Base-by-base conservation (phyloP, 305 asterid genomes). In the Fraxinus nigra region DNA sequence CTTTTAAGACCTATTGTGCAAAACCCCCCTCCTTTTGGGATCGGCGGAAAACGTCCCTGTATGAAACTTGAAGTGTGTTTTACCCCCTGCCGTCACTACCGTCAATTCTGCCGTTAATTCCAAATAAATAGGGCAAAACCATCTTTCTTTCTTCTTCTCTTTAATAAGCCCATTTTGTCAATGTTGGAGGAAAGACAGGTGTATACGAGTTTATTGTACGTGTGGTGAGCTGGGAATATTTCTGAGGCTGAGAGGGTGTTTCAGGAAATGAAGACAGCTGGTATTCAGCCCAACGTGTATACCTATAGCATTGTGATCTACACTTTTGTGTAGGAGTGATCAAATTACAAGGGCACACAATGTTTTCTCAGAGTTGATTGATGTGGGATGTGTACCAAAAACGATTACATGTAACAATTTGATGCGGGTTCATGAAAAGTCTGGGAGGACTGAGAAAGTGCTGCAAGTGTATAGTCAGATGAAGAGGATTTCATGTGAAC, bases 401-500 rank as follows among this genome's bases (percentile, higher is more conserved):
- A 90, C 93, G 0, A 90, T 90, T 59, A 96, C 98, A 46, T 94
- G 91, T 79, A 96, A 96, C 35, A 92, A 92, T 75, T 80, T 96
- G 82, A 96, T 96, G 98, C 83, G 98, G 28, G 97, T 90, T 54
- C 99, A 94, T 81, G 98, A 91, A 1, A 96, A 94, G 79, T 98
- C 98, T 0, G 98, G 97, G 65, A 87, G 97, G 82, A 96, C 97
- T 0, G 97, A 91, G 83, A 94, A 96, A 87, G 99, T 90, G 1
- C 61, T 94, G 85, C 95, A 91, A 54, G 97, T 92, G 1, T 96
- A 92, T 78, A 96, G 93, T 80, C 97, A 94, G 80, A 94, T 96
- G 99, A 91, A 87, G 93, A 88, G 89, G 86, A 91, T 92, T 24
- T 86, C 89, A 0, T 92, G 97, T 26, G 84, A 85, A 80, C 94